These are phyloP conservation scores for Calocera viscosa DNA, from an alignment of 768 basidiomycete species.

Conservation along the genomic window DNA sequence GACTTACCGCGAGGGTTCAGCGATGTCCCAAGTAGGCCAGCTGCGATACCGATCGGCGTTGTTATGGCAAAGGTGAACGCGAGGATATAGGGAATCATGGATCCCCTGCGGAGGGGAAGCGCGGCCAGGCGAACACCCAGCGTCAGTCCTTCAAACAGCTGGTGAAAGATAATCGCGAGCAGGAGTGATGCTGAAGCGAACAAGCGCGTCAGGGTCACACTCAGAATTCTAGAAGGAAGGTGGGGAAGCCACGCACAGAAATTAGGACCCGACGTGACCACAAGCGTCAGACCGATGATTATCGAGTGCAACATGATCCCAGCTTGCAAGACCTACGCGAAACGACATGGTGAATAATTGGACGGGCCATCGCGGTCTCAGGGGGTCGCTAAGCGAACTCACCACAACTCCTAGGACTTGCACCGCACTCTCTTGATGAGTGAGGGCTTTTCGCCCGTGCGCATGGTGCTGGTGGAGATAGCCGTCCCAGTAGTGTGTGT, in stretches of 20 bases:
- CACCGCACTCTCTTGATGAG: constrained; percentile 11
- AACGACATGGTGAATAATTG: not conserved
- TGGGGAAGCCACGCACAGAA: constrained; percentile 42
- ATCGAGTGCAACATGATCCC: constrained; percentile 79
- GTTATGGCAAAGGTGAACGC: constrained; percentile 40
- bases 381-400: constrained; percentile 20
- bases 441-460: constrained; percentile 10
- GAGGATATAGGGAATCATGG: constrained; percentile 19
- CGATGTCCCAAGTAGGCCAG: constrained; percentile 36
- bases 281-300: constrained; percentile 65
- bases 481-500: constrained; percentile 16
- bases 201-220: not conserved
- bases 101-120: constrained; percentile 31
- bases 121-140: constrained; percentile 68
- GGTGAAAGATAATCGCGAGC: constrained; percentile 67
- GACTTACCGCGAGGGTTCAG: constrained; percentile 26
- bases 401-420: constrained; percentile 69
- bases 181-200: constrained; percentile 47
- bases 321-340: constrained; percentile 54
- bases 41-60: constrained; percentile 53
- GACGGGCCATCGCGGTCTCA: not conserved
- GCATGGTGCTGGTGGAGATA: constrained; percentile 15
- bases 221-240: not conserved
- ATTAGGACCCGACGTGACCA: constrained; percentile 54
- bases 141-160: constrained; percentile 73